phyloP scores from a whole-genome alignment of 78 protist species.

The Anaeramoeba flamelloides region DNA sequence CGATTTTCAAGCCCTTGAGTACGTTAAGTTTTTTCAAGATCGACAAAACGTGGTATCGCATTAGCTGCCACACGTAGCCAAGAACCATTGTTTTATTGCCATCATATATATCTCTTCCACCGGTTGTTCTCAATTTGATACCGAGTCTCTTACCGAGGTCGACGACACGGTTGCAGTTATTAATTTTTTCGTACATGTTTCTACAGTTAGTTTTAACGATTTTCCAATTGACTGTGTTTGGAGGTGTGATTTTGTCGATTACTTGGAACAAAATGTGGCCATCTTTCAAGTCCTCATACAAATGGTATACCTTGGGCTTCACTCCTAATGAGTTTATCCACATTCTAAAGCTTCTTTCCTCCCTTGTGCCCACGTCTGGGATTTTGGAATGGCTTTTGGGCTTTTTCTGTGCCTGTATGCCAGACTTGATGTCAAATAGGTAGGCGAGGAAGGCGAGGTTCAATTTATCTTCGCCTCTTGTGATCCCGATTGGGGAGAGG shows the following conservation, averaged over 20 bases:
- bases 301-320: constrained; percentile 18
- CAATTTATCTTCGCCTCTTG: too few species aligned
- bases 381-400: constrained; percentile 1
- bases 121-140: constrained; percentile 50
- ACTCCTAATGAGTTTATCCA: constrained; percentile 50
- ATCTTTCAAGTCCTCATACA: constrained; percentile 40
- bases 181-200: constrained; percentile 38
- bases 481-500: too few species aligned
- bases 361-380: constrained; percentile 46
- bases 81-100: constrained; percentile 57
- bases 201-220: constrained; percentile 23
- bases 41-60: constrained; percentile 36
- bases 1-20: constrained; percentile 35
- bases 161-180: constrained; percentile 63
- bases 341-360: constrained; percentile 53
- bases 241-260: constrained; percentile 41
- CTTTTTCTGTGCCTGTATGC: too few species aligned
- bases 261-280: constrained; percentile 31
- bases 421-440: too few species aligned
- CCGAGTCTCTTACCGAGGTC: constrained; percentile 28
- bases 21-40: constrained; percentile 19
- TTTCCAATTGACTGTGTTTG: constrained; percentile 34
- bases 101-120: constrained; percentile 58
- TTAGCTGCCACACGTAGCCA: constrained; percentile 61
- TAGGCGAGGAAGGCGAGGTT: too few species aligned